Base-by-base conservation (phyloP, 306 rosid species). In the Gillenia trifoliata region DNA sequence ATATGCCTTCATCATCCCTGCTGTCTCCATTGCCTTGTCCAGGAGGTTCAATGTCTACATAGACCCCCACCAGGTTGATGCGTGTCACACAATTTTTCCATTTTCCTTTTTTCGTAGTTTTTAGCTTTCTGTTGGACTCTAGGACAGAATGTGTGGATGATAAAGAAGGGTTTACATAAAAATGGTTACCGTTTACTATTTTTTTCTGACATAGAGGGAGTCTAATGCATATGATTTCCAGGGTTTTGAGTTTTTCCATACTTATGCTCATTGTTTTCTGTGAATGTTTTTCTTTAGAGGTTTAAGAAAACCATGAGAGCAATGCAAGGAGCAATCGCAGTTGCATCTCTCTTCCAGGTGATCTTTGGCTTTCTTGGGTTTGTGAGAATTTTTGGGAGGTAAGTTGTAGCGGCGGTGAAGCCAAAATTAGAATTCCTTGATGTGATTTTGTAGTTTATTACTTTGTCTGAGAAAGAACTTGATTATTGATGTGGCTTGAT, bases 381-480 rank as follows among this genome's bases (percentile, higher is more conserved):
- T 61, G 85, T 92, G 88, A 86, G 94, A 86, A 88, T 94, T 65
- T 86, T 90, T 57, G 82, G 85, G 23, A 85, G 93, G 97, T 94
- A 80, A 63, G 73, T 57, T 75, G 41, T 50, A 38, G 11, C 41
- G 20, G 25, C 11, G 29, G 43, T n/a, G 43, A n/a, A 29, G 70
- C 49, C 16, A 45, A 13, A 33, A 50, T 33, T 59, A 15, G 49
- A 16, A 52, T 38, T 54, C 17, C 43, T 25, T 20, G 15, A 75
- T 80, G 73, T 63, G 34, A 52, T 75, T 54, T 75, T 47, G 33
- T 3, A 65, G 2, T 56, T 56, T 71, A 34, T 78, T 63, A 60
- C 45, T 70, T 54, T 69, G 64, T 47, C 78, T 76, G 40, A 75
- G 62, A 40, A 69, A 59, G 81, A 80, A 69, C 67, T 61, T 28